Conservation (phyloP, 805 yeast genomes). For the Ogataea naganishii region DNA sequence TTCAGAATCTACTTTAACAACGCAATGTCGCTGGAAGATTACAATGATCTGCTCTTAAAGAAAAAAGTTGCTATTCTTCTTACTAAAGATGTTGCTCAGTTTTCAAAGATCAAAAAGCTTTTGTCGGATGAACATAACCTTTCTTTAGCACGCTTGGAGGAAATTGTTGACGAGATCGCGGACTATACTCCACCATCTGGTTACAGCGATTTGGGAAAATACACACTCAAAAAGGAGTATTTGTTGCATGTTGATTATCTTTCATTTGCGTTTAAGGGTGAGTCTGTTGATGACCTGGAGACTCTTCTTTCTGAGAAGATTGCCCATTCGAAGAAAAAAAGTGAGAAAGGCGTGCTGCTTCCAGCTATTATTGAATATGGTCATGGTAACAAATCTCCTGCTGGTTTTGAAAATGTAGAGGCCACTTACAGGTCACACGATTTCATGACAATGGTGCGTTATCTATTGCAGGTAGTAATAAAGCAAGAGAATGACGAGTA, state of each 20-base stretch:
- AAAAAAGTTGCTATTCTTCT: slow-evolving; percentile 20
- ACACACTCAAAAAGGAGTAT: slow-evolving; percentile 41
- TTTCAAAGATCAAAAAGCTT: too few species aligned
- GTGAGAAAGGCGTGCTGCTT: slow-evolving; percentile 35
- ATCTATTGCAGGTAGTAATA: slow-evolving; percentile 46
- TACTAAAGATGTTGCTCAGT: slow-evolving; percentile 26
- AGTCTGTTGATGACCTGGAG: slow-evolving; percentile 44
- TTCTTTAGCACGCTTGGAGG: too few species aligned
- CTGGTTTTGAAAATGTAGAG: not conserved
- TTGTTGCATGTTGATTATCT: slow-evolving; percentile 51
- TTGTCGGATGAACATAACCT: too few species aligned
- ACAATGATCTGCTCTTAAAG: slow-evolving; percentile 38
- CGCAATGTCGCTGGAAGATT: too few species aligned
- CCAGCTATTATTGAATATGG: too few species aligned
- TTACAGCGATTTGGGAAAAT: slow-evolving; percentile 58
- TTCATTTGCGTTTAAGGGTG: slow-evolving; percentile 35
- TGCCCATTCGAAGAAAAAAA: slow-evolving; percentile 27
- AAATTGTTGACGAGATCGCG: slow-evolving; percentile 47
- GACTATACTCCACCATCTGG: slow-evolving; percentile 59
- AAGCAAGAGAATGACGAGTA: slow-evolving; percentile 43
- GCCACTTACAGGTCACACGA: slow-evolving; percentile 27
- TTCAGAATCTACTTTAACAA: slow-evolving; percentile 20
- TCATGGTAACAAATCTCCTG: too few species aligned
- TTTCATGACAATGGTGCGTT: slow-evolving; percentile 51
- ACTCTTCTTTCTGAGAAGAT: slow-evolving; percentile 35